Base-by-base conservation (phyloP, 306 rosid species). In the Fagus crenata region DNA sequence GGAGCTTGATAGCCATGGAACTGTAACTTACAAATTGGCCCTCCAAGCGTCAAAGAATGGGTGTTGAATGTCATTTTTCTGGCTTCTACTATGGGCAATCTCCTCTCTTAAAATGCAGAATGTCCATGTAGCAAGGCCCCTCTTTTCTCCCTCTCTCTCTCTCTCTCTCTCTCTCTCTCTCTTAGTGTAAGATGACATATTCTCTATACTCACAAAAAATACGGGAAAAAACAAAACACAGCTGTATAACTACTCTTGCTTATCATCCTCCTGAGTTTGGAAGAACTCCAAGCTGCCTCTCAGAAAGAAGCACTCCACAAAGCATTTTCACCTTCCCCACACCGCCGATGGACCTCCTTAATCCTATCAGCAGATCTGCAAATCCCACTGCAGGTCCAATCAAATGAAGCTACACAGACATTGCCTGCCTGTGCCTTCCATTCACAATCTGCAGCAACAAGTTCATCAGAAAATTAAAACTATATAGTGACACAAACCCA, bases 381-480 rank as follows among this genome's bases (percentile, higher is more conserved):
- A 71, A 96, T 96, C 59, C 99, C 99, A 32, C 98, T 96, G 86
- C 99, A 96, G 82, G 74, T 96, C 99, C 99, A 96, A 77, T 96
- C 99, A 40, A 89, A 96, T 11, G 98, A 92, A 49, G 99, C 99
- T 53, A 96, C 98, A 61, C 99, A 96, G n/a, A 89, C 59, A 84
- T 96, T 96, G 77, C 99, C 99, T 46, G 99, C 99, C 73, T 92
- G 99, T 7, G 99, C 99, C 90, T 96, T 96, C 99, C 99, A 96
- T 84, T 96, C 99, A 71, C 99, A 96, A 83, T 96, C 99, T 96
- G 93, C 88, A 92, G 71, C 53, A 53, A 53, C 53, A 74, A 78
- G 56, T 75, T 72, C 5, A 46, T 53, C 55, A 49, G 55, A 40
- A 75, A 71, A 54, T 76, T 75, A 39, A 7, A 15, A 54, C 56